phyloP scores from a whole-genome alignment of 768 basidiomycete species.

The Naganishia friedmannii region DNA sequence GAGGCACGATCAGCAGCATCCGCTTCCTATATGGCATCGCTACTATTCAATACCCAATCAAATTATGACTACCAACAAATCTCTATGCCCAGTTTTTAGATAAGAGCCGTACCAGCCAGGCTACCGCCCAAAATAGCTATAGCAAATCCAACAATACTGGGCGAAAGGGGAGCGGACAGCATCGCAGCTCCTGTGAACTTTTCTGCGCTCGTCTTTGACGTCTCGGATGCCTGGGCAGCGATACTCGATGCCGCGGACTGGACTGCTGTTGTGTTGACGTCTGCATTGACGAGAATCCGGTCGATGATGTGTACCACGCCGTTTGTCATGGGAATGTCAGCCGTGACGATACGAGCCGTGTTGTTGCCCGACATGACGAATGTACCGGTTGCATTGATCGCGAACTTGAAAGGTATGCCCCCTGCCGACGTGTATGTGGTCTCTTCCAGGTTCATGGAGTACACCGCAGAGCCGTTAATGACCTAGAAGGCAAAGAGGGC shows the following conservation, averaged over 20 bases:
- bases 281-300: constrained; percentile 50
- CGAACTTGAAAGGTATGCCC: constrained; percentile 60
- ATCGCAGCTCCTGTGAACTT: constrained; percentile 2
- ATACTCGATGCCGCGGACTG: constrained; percentile 43
- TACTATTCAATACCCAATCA: too few species aligned
- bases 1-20: too few species aligned
- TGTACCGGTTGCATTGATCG: constrained; percentile 60
- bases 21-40: too few species aligned
- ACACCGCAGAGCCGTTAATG: constrained; percentile 67
- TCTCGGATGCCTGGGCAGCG: constrained; percentile 39
- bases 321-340: constrained; percentile 64
- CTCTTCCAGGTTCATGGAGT: constrained; percentile 59
- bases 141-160: constrained; percentile 32
- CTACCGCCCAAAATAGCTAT: constrained; percentile 36
- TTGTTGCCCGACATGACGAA: constrained; percentile 59
- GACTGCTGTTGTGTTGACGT: constrained; percentile 48
- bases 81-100: too few species aligned
- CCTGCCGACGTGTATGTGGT: constrained; percentile 59
- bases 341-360: constrained; percentile 59
- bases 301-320: constrained; percentile 64
- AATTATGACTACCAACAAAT: too few species aligned
- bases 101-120: constrained; percentile 31
- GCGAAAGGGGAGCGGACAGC: background rate
- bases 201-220: constrained; percentile 32
- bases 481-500: constrained; percentile 52